Percentiles rank a stretch among this genome's conserved stretches.
These are phyloP conservation scores for Fusarium sp. DNA, from an alignment of 2,329 filamentous ascomycete genomes.

Conservation along the genomic window DNA sequence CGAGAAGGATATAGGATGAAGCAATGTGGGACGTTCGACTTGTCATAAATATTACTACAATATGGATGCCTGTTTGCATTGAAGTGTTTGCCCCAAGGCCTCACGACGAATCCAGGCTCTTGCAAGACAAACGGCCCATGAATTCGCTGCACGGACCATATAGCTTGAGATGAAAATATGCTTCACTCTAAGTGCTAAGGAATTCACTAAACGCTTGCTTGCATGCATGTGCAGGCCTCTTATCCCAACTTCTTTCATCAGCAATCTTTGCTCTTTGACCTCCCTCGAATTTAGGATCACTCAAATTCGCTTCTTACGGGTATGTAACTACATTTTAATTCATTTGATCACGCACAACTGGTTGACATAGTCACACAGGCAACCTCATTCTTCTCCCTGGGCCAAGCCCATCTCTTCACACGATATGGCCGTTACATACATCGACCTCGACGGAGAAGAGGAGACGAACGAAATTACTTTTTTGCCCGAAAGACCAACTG, in stretches of 20 bases:
- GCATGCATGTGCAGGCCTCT: not conserved
- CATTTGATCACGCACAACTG: not conserved
- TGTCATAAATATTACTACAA: not conserved
- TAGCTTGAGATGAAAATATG: not conserved
- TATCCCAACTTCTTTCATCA: slow-evolving; percentile 7
- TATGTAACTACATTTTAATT: not conserved
- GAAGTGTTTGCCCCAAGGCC: not conserved
- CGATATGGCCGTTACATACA: slow-evolving; percentile 21
- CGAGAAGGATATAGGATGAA: too few relatives aligned
- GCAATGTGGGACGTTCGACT: not conserved
- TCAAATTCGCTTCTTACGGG: not conserved
- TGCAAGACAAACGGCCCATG: not conserved
- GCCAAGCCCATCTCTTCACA: not conserved
- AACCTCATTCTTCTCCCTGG: slow-evolving; percentile 3
- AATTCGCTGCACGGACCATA: slow-evolving; percentile 4
- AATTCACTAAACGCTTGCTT: not conserved
- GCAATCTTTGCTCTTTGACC: not conserved
- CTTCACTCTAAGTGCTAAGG: not conserved
- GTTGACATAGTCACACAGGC: slow-evolving; percentile 20
- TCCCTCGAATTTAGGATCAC: not conserved
- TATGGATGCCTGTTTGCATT: not conserved
- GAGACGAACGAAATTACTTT: slow-evolving; percentile 31
- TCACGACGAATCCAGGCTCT: not conserved
- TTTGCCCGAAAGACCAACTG: slow-evolving; percentile 28
- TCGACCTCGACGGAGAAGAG: slow-evolving; percentile 15